Evolutionary conservation across 768 basidiomycete species (phyloP).

Genomic region (Naganishia vaughanmartiniae): DNA sequence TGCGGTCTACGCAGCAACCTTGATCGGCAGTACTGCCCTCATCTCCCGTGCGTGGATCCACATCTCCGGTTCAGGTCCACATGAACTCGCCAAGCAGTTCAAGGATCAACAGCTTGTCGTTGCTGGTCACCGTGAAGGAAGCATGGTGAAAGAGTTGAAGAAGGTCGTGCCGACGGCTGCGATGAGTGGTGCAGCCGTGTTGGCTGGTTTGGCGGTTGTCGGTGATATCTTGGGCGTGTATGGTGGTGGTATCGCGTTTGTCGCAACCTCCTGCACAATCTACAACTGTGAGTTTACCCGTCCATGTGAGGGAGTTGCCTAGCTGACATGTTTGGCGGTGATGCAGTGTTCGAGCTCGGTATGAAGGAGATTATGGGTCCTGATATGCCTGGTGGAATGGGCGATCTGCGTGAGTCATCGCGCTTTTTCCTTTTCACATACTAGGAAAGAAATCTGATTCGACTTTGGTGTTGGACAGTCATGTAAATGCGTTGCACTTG

Average conservation of each 20-base stretch:
- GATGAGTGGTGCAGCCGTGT: neutral
- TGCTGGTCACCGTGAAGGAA: conserved; percentile 14
- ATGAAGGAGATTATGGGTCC: conserved; percentile 24
- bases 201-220: neutral
- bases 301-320: neutral
- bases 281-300: conserved; percentile 2
- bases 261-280: conserved; percentile 9
- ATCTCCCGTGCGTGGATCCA: conserved; percentile 11
- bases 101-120: conserved; percentile 19
- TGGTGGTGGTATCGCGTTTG: conserved; percentile 19
- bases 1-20: neutral
- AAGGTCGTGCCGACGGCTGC: conserved; percentile 14
- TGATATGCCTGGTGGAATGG: conserved; percentile 17
- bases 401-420: conserved; percentile 12
- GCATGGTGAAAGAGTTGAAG: conserved; percentile 11
- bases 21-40: neutral
- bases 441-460: neutral
- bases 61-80: conserved; percentile 18
- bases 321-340: neutral
- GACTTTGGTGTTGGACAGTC: neutral
- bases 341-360: conserved; percentile 18
- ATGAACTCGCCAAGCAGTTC: conserved; percentile 11
- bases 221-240: conserved; percentile 11
- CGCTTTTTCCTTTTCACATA: neutral
- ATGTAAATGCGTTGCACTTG: too few species aligned